phyloP scores from a whole-genome alignment of 1,284 basidiomycete species.

The Rugiboletus extremiorientalis region DNA sequence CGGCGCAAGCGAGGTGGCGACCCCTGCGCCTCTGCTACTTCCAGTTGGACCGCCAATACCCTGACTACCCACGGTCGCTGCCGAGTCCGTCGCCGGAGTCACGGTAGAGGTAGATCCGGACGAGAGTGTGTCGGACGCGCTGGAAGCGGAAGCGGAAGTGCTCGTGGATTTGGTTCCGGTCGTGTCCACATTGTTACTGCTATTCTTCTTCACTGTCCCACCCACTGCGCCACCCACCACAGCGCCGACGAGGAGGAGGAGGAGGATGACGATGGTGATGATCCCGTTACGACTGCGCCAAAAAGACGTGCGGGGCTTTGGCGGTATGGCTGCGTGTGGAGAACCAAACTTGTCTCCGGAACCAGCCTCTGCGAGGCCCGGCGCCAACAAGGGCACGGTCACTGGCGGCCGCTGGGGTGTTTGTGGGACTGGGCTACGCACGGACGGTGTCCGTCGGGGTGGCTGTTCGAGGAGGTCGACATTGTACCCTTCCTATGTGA shows the following conservation, averaged over 20 bases:
- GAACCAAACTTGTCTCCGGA: constrained; percentile 24
- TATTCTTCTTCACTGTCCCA: constrained; percentile 40
- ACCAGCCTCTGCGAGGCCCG: background rate
- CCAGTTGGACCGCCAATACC: too few relatives aligned
- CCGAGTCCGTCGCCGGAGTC: too few relatives aligned
- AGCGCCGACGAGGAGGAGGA: constrained; percentile 48
- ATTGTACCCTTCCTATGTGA: constrained; percentile 50
- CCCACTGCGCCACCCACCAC: constrained; percentile 64
- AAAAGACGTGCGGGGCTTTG: constrained; percentile 19
- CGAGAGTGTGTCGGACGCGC: too few relatives aligned
- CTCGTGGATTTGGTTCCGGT: background rate
- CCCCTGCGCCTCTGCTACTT: too few relatives aligned
- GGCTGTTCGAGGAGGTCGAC: constrained; percentile 44
- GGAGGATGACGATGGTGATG: constrained; percentile 38
- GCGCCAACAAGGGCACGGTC: constrained; percentile 2
- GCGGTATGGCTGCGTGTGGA: background rate
- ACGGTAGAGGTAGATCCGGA: too few relatives aligned
- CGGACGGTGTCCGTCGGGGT: constrained; percentile 18
- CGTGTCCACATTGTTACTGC: background rate
- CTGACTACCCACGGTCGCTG: background rate
- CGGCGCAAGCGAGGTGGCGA: too few relatives aligned
- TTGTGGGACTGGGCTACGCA: constrained; percentile 14
- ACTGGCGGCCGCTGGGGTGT: background rate
- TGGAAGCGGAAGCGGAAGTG: background rate
- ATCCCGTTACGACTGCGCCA: constrained; percentile 38